Conservation (phyloP, 2,329 filamentous ascomycete species). For the Metarhizium rileyi region DNA sequence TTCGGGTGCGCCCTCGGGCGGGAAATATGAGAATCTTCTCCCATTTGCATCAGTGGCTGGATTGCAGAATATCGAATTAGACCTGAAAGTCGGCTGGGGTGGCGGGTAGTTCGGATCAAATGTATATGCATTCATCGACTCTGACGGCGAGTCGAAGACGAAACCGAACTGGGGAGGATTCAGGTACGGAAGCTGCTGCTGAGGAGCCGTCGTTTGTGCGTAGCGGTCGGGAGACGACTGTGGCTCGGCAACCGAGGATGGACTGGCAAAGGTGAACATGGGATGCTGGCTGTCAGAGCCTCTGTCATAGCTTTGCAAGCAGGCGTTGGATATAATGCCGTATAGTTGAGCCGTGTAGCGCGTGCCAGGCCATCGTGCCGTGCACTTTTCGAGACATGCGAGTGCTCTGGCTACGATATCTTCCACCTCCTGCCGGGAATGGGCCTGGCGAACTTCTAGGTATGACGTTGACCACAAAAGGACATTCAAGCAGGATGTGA, state of each 20-base stretch:
- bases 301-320: slow-evolving; percentile 75
- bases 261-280: slow-evolving; percentile 24
- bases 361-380: slow-evolving; percentile 86
- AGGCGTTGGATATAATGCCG: slow-evolving; percentile 73
- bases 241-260: slow-evolving; percentile 20
- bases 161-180: slow-evolving; percentile 47
- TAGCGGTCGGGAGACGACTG: slow-evolving; percentile 23
- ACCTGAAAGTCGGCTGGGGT: slow-evolving; percentile 48
- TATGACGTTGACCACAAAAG: slow-evolving; percentile 90
- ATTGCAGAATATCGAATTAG: slow-evolving; percentile 56
- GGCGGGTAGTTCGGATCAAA: slow-evolving; percentile 33
- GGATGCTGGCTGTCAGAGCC: slow-evolving; percentile 14
- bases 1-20: slow-evolving; percentile 38
- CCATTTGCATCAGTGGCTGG: slow-evolving; percentile 45
- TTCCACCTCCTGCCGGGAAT: slow-evolving; percentile 67
- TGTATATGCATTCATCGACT: slow-evolving; percentile 38
- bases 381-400: slow-evolving; percentile 69
- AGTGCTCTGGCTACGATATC: slow-evolving; percentile 64
- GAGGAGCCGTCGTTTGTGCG: slow-evolving; percentile 15
- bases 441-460: slow-evolving; percentile 64
- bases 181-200: slow-evolving; percentile 30
- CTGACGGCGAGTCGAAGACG: slow-evolving; percentile 46
- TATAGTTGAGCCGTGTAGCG: slow-evolving; percentile 78
- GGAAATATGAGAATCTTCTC: slow-evolving; percentile 54
- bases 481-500: slow-evolving; percentile 89